A percentile compares a stretch with the other conserved stretches of the same genome.
These are phyloP conservation scores for Venturia nashicola DNA, from an alignment of 2,329 filamentous ascomycete species.

Conservation along the genomic window DNA sequence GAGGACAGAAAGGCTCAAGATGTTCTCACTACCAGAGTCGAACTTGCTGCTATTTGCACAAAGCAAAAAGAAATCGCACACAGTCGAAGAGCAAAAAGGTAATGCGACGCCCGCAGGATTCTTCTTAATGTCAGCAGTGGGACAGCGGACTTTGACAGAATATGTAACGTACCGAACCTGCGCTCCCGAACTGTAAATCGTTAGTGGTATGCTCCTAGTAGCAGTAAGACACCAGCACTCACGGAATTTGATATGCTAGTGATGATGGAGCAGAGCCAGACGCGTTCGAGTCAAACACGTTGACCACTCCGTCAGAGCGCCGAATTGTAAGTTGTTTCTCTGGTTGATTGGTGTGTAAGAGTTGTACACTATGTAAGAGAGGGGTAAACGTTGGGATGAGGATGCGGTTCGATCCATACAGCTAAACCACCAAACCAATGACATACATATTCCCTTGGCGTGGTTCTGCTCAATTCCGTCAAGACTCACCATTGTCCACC, in stretches of 20 bases:
- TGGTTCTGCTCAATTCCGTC: no score
- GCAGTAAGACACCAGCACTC: no score
- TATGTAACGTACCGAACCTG: neutral
- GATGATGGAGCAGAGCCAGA: no score
- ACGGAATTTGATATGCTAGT: neutral
- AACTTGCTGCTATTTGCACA: no score
- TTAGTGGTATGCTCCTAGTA: no score
- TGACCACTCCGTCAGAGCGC: slow-evolving; percentile 3
- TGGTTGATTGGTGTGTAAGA: no score
- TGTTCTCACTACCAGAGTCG: no score
- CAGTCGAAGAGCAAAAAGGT: neutral
- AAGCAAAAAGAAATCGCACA: neutral
- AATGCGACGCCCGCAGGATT: neutral
- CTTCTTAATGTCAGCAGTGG: neutral
- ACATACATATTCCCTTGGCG: no score
- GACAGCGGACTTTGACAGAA: no score
- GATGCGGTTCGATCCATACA: neutral
- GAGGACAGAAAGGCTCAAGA: no score
- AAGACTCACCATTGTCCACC: no score
- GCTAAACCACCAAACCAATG: neutral
- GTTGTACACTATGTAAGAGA: neutral
- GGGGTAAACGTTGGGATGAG: neutral
- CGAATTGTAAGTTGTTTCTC: neutral
- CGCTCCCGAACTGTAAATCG: neutral
- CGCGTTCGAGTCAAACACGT: neutral